A percentile compares a stretch with the other conserved stretches of the same genome.
Conservation (phyloP, 2,329 filamentous ascomycete genomes). For the Aureobasidium subglaciale region DNA sequence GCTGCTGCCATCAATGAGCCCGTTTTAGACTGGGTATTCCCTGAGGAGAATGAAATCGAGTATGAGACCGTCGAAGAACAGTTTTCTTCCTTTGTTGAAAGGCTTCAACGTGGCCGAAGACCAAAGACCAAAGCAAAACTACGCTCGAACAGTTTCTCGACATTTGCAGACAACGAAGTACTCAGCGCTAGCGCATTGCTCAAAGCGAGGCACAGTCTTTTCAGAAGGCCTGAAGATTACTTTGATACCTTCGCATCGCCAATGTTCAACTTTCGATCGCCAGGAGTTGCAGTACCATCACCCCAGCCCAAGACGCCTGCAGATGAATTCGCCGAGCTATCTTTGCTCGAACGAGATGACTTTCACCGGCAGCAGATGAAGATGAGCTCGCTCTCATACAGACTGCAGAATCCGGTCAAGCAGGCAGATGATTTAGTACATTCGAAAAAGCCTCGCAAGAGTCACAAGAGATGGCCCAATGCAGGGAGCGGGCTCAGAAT, state of each 20-base stretch:
- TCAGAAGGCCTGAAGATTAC: slow-evolving; percentile 36
- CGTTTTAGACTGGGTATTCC: slow-evolving; percentile 42
- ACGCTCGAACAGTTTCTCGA: not conserved
- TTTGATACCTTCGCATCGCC: slow-evolving; percentile 47
- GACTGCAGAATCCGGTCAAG: not conserved
- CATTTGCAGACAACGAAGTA: not conserved
- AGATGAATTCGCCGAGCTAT: slow-evolving; percentile 28
- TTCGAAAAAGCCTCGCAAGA: slow-evolving; percentile 19
- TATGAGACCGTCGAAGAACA: not conserved
- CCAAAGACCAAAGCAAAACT: not conserved
- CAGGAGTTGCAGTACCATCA: slow-evolving; percentile 26
- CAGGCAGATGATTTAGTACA: slow-evolving; percentile 4
- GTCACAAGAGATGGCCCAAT: slow-evolving; percentile 37
- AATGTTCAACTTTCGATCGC: slow-evolving; percentile 44
- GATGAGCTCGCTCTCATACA: slow-evolving; percentile 19
- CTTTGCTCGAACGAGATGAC: slow-evolving; percentile 24
- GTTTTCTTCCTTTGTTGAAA: not conserved
- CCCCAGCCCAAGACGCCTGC: slow-evolving; percentile 17
- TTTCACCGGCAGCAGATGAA: slow-evolving; percentile 22
- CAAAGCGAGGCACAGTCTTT: slow-evolving; percentile 32
- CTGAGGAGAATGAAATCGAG: slow-evolving; percentile 23
- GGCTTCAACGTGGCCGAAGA: not conserved
- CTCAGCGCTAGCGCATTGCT: slow-evolving; percentile 23
- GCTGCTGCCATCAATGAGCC: slow-evolving; percentile 42
- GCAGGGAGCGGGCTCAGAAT: slow-evolving; percentile 32